Conservation (phyloP, 305 asterid genomes). For the Coffea humblotiana region DNA sequence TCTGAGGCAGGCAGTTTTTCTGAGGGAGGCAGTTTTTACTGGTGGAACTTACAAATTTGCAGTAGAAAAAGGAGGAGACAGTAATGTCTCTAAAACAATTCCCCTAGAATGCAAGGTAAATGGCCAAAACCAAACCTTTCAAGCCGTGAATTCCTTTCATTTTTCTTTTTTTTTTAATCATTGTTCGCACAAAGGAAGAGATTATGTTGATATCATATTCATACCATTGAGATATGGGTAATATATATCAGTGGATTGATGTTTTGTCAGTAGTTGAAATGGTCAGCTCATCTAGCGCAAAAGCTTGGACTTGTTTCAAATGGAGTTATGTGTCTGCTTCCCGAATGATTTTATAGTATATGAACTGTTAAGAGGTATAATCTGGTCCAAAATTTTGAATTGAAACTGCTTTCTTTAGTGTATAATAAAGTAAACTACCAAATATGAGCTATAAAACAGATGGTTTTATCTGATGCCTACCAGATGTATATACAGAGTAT, state of each 20-base stretch:
- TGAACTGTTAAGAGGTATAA: neutral
- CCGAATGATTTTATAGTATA: neutral
- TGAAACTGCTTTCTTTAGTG: neutral
- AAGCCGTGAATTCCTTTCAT: neutral
- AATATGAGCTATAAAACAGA: neutral
- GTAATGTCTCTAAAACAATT: too few species aligned
- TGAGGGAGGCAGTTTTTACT: neutral
- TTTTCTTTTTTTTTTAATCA: too few species aligned
- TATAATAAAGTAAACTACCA: neutral
- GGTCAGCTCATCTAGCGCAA: neutral
- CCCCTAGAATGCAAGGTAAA: neutral
- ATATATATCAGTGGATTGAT: neutral
- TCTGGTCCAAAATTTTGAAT: neutral
- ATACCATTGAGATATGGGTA: neutral
- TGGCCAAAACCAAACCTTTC: neutral
- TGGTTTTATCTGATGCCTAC: neutral
- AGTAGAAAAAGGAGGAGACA: neutral
- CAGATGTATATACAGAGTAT: constrained; percentile 5
- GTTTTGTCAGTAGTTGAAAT: neutral
- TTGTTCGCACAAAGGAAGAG: neutral
- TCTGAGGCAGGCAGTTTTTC: neutral
- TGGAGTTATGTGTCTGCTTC: neutral
- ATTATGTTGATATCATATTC: neutral
- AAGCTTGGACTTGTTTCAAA: neutral
- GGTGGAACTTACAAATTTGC: neutral